Percentiles rank a stretch among this genome's conserved stretches.
These are phyloP conservation scores for Fraxinus pennsylvanica DNA, from an alignment of 257 asterid species.

Conservation along the genomic window DNA sequence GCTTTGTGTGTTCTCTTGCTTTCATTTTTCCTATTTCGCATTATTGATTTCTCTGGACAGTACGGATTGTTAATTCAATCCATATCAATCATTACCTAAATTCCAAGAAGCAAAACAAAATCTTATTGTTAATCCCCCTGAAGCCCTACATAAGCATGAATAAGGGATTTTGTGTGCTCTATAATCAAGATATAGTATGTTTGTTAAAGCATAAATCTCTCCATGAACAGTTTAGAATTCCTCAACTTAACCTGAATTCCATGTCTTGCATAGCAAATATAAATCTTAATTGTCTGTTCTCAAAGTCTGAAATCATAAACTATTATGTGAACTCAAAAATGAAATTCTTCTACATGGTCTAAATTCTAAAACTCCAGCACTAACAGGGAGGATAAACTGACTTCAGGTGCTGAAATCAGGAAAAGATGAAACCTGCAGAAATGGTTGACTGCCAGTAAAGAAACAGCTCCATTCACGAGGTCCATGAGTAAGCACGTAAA, in stretches of 20 bases:
- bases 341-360: not conserved
- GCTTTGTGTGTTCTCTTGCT: too few species aligned
- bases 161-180: not conserved
- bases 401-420: not conserved
- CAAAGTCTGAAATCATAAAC: not conserved
- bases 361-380: not conserved
- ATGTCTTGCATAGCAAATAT: not conserved
- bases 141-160: not conserved
- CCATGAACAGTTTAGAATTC: not conserved
- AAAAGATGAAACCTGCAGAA: not conserved
- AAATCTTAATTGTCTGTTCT: not conserved
- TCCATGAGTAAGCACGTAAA: not conserved
- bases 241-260: not conserved
- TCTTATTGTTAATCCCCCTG: not conserved
- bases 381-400: slow-evolving; percentile 12
- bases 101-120: not conserved
- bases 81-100: not conserved
- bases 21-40: too few species aligned
- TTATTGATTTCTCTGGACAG: too few species aligned
- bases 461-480: not conserved
- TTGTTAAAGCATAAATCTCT: not conserved
- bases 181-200: not conserved
- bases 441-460: not conserved
- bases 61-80: too few species aligned
- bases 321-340: not conserved